A percentile compares a stretch with the other conserved stretches of the same genome.
These are phyloP conservation scores for Zymoseptoria crescenta DNA, from an alignment of 2,329 filamentous ascomycete species.

Conservation along the genomic window DNA sequence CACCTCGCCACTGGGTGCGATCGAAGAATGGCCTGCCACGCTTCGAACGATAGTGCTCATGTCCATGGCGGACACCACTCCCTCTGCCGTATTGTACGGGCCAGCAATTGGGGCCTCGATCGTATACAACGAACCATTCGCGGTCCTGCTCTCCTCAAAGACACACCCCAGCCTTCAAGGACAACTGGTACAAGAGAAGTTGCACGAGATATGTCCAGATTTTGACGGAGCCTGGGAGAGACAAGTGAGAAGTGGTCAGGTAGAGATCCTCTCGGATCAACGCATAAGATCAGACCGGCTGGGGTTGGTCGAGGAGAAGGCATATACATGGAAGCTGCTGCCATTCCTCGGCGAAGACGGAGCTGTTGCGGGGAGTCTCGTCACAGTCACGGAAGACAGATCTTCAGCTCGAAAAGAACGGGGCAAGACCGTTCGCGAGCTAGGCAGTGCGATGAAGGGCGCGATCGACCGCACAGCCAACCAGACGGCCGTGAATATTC, in stretches of 20 bases:
- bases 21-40: conserved; percentile 10
- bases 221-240: conserved; percentile 9
- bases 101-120: conserved; percentile 3
- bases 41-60: conserved; percentile 12
- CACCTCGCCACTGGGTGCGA: conserved; percentile 10
- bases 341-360: conserved; percentile 14
- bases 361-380: conserved; percentile 7
- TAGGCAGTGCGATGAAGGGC: conserved; percentile 9
- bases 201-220: conserved; percentile 9
- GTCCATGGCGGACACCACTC: conserved; percentile 9
- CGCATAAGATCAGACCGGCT: conserved; percentile 12
- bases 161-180: conserved; percentile 14
- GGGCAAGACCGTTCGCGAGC: conserved; percentile 12
- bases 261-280: conserved; percentile 9
- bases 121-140: conserved; percentile 20
- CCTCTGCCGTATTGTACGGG: conserved; percentile 13
- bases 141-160: conserved; percentile 8
- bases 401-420: conserved; percentile 10
- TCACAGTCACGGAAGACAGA: conserved; percentile 14
- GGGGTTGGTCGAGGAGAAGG: conserved; percentile 16
- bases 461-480: conserved; percentile 10
- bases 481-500: conserved; percentile 10
- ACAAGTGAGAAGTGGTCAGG: conserved; percentile 5
- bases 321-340: conserved; percentile 13
- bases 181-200: conserved; percentile 1